Evolutionary conservation across 1,284 basidiomycete species (phyloP), one percentile per base, ranked within the genome.

Genomic region (Microbotryomycetes sp.): DNA sequence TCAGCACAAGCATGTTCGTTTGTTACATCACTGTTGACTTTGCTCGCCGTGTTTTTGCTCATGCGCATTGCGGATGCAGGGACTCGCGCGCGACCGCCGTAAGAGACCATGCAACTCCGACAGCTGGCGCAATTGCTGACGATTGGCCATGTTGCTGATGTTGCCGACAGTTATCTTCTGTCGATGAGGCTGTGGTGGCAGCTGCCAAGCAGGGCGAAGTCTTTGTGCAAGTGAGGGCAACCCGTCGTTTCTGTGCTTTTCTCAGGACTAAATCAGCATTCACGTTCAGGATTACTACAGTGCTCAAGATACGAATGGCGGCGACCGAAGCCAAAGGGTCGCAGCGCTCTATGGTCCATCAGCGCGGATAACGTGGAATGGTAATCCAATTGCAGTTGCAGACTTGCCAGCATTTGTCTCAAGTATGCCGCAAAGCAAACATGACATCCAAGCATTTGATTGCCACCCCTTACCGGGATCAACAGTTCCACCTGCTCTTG

Each of bases 391-490:
- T 60, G 82, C 85, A 63, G 87, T 86, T 11, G 75, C 79, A 11
- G 84, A 85, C 18, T 77, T 90, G 47, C 80, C 79, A 54, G 69
- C 62, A 9, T 71, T 73, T 26, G 54, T 69, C 2, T 62, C 64
- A 51, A 56, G 56, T 11, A 62, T 72, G 60, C 73, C 73, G 4
- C 51, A 62, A 21, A 69, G 68, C 49, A 59, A 83, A 65, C 88
- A 90, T 70, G 88, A 89, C 62, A 81, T 91, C 27, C 86, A 88
- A 73, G 87, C 86, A 7, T 88, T 87, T 69, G 89, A 91, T 73
- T 90, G 88, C 70, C 88, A 91, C 72, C 87, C 89, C 29, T 88
- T 91, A 59, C 85, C 87, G 74, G 7, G 27, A n/a, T 3, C 18
- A n/a, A 49, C 45, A 1, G 21, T 30, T n/a, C 65, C 65, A 1